Evolutionary conservation across 257 asterid species (phyloP), one percentile per base, ranked within the genome.

Genomic region (Petunia axillaris): DNA sequence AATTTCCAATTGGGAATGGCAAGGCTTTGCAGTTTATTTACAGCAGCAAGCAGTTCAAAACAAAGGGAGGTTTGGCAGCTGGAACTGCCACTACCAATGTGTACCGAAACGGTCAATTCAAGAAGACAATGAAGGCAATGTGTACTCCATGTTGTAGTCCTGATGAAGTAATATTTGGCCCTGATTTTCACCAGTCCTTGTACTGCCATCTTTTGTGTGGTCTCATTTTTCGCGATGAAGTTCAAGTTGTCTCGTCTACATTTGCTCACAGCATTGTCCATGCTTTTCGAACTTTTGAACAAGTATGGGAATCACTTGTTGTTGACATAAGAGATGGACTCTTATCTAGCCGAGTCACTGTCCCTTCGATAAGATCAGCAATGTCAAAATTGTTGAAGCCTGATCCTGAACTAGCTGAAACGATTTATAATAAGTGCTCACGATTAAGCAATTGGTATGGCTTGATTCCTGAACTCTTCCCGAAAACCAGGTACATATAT

Each of bases 41-140:
- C 60, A 79, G 96, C 54, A 92, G 98, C 88, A 93, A 85, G 81
- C 97, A 92, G 75, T 89, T 92, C 87, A 88, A 91, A 68, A 94
- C 97, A 2, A 94, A 84, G 97, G 98, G 8, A 95, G 97, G 97
- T 48, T 85, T 94, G 52, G 85, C 92, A 0, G 98, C 97, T 1
- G 97, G 97, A 25, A 25, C 25, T 25, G 98, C 98, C 10, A 94
- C 98, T 2, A 92, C 98, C 1, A 94, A 94, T 4, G 97, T 92
- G 1, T 92, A 90, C 83, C 89, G 94, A 4, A 88, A 89, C 37
- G 81, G 89, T 2, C 68, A 88, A 4, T 92, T 92, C 92, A 91
- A 91, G 91, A 88, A 83, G 78, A 91, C 95, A 3, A 90, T 93
- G 97, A 81, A 86, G 77, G 92, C 91, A 9, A 90, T 93, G 93